Evolutionary conservation across 208 protist genomes (phyloP).

Genomic region (Leptomonas pyrrhocoris): DNA sequence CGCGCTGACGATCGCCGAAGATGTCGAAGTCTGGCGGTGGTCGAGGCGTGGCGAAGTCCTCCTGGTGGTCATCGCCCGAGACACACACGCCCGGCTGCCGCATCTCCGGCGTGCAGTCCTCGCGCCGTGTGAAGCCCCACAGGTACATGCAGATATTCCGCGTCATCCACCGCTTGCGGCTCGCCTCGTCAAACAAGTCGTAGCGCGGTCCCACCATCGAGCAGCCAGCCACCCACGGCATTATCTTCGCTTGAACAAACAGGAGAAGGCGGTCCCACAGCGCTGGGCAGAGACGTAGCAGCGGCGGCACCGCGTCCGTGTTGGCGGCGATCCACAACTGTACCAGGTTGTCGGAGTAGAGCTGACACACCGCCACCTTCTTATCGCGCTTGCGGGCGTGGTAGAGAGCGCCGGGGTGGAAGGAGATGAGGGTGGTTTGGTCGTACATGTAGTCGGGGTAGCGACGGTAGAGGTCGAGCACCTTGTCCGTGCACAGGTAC

Average conservation of each 20-base stretch:
- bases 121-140: conserved; percentile 72
- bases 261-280: conserved; percentile 52
- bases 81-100: conserved; percentile 69
- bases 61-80: conserved; percentile 74
- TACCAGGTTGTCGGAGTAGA: conserved; percentile 61
- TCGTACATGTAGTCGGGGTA: conserved; percentile 91
- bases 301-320: conserved; percentile 37
- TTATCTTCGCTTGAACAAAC: conserved; percentile 57
- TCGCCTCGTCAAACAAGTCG: conserved; percentile 55
- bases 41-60: conserved; percentile 59
- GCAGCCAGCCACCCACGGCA: conserved; percentile 76
- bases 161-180: conserved; percentile 70
- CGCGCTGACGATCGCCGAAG: conserved; percentile 73
- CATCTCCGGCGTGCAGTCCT: conserved; percentile 73
- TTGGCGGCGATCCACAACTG: conserved; percentile 32
- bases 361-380: conserved; percentile 73
- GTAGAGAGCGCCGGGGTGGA: conserved; percentile 77
- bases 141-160: conserved; percentile 74
- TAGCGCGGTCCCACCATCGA: conserved; percentile 82
- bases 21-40: conserved; percentile 76
- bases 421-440: conserved; percentile 86
- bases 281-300: conserved; percentile 52
- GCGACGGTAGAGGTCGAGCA: conserved; percentile 79
- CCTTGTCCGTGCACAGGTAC: conserved; percentile 71
- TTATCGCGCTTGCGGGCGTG: conserved; percentile 64